Evolutionary conservation across 768 basidiomycete species (phyloP).

Genomic region (Lactarius sanguifluus): DNA sequence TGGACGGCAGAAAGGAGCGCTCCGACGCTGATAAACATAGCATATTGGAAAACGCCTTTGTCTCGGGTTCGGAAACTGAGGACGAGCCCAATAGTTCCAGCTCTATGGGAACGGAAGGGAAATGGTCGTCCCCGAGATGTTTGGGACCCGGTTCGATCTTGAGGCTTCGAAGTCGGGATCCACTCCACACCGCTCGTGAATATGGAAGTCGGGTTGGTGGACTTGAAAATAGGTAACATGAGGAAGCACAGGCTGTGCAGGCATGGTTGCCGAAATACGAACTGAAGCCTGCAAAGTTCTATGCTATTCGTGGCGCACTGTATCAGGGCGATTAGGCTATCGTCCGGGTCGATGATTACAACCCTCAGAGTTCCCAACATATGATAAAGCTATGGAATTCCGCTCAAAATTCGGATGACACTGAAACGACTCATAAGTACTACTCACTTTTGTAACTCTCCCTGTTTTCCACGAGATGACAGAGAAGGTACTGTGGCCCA

Average conservation of each 20-base stretch:
- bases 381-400: background rate
- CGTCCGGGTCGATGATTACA: conserved; percentile 7
- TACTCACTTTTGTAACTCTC: conserved; percentile 6
- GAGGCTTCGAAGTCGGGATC: conserved; percentile 2
- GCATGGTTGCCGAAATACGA: background rate
- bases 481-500: background rate
- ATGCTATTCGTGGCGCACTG: conserved; percentile 9
- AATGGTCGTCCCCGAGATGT: conserved; percentile 3
- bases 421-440: background rate
- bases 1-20: background rate
- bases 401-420: background rate
- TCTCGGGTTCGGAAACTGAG: background rate
- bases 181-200: conserved; percentile 7
- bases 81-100: conserved; percentile 9
- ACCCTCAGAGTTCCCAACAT: conserved; percentile 9
- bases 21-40: conserved; percentile 13
- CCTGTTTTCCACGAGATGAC: conserved; percentile 23
- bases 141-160: background rate
- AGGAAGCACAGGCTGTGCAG: conserved; percentile 11
- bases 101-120: conserved; percentile 19
- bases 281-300: conserved; percentile 12
- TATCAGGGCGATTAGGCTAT: conserved; percentile 8
- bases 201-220: background rate
- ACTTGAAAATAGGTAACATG: background rate
- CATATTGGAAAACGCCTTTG: background rate